These are phyloP conservation scores for Reticulascus tulasneorum DNA, from an alignment of 2,329 filamentous ascomycete genomes.

Conservation along the genomic window DNA sequence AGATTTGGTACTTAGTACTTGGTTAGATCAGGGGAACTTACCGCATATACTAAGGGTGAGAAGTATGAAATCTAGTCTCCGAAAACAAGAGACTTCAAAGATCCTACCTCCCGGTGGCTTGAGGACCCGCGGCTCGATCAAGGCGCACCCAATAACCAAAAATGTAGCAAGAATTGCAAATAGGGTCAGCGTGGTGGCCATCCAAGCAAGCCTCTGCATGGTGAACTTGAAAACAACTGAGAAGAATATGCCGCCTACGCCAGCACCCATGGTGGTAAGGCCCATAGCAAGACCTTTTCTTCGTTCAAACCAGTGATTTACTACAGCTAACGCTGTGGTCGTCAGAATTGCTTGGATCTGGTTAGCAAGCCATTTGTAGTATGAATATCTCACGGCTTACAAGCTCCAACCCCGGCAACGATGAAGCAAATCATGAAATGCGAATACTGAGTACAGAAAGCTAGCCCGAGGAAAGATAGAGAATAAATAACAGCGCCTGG, in stretches of 20 bases:
- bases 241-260: constrained; percentile 26
- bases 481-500: constrained; percentile 18
- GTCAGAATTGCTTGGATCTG: constrained; percentile 14
- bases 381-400: constrained; percentile 12
- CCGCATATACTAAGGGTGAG: constrained; percentile 22
- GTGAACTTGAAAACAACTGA: constrained; percentile 21
- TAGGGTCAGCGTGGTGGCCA: constrained; percentile 17
- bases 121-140: constrained; percentile 15
- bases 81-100: constrained; percentile 12
- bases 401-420: constrained; percentile 20
- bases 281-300: constrained; percentile 19
- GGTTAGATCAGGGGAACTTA: constrained; percentile 6
- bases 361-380: not conserved
- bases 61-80: constrained; percentile 20
- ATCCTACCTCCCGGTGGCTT: constrained; percentile 4
- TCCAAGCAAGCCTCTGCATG: constrained; percentile 19
- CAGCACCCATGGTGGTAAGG: constrained; percentile 21
- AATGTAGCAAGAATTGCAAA: constrained; percentile 16
- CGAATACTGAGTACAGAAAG: constrained; percentile 21
- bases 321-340: constrained; percentile 20
- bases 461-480: constrained; percentile 21
- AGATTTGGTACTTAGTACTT: not conserved
- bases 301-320: constrained; percentile 21
- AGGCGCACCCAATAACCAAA: constrained; percentile 15
- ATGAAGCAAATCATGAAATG: constrained; percentile 24